Conservation (phyloP, 2,329 filamentous ascomycete genomes). For the Calonectria henricotiae region DNA sequence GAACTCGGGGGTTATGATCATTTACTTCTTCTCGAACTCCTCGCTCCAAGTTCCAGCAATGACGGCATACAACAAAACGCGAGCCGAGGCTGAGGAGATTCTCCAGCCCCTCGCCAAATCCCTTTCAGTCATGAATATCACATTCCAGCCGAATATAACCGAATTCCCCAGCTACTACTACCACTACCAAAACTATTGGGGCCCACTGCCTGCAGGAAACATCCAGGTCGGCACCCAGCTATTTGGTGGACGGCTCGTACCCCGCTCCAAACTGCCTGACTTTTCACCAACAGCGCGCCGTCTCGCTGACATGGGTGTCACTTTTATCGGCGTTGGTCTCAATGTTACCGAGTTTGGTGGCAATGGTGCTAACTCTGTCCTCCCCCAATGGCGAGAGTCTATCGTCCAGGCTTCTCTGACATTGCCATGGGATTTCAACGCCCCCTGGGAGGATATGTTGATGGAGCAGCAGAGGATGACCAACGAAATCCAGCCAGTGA, state of each 20-base stretch:
- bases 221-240: slow-evolving; percentile 52
- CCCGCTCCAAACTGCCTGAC: slow-evolving; percentile 54
- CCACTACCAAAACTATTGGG: slow-evolving; percentile 63
- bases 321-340: slow-evolving; percentile 7
- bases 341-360: slow-evolving; percentile 6
- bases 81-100: slow-evolving; percentile 61
- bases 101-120: slow-evolving; percentile 55
- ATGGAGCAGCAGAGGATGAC: slow-evolving; percentile 53
- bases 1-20: slow-evolving; percentile 66
- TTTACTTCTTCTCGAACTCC: slow-evolving; percentile 66
- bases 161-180: slow-evolving; percentile 55
- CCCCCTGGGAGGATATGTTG: slow-evolving; percentile 52
- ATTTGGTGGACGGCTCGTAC: slow-evolving; percentile 64
- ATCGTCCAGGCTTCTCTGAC: slow-evolving; percentile 45
- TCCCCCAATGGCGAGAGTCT: slow-evolving; percentile 11
- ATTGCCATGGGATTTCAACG: slow-evolving; percentile 52
- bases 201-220: slow-evolving; percentile 60
- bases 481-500: slow-evolving; percentile 47
- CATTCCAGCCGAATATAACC: slow-evolving; percentile 41
- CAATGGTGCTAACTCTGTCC: not conserved
- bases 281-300: slow-evolving; percentile 35
- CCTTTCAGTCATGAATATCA: slow-evolving; percentile 40
- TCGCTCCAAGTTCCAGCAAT: slow-evolving; percentile 61
- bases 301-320: slow-evolving; percentile 23
- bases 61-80: slow-evolving; percentile 65